Conservation (phyloP, 2,329 filamentous ascomycete species). For the Fusarium musae region DNA sequence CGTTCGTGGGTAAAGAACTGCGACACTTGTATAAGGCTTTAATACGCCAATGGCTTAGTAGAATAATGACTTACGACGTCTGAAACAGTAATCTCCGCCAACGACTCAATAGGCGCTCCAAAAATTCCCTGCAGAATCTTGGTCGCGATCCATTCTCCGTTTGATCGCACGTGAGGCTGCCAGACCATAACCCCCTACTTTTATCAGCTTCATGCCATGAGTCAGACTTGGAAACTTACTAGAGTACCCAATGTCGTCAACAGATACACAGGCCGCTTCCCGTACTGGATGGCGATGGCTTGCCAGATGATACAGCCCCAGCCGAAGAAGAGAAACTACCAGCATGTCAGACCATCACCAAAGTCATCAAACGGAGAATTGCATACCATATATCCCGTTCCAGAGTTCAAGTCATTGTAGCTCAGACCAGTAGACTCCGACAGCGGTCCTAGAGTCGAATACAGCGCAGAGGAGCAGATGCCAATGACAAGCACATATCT, state of each 20-base stretch:
- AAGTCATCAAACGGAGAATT: accelerated
- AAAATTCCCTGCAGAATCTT: neutral
- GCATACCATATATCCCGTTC: neutral
- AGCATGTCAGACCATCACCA: neutral
- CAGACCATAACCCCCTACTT: neutral
- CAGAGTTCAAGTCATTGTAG: neutral
- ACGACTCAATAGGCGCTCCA: neutral
- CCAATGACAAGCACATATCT: neutral
- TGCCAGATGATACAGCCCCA: neutral
- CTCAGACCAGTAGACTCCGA: neutral
- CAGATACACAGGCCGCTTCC: accelerated
- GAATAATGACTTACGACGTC: neutral
- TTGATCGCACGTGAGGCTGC: neutral
- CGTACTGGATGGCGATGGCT: neutral
- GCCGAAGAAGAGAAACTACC: neutral
- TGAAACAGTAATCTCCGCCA: neutral
- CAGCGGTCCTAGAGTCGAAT: neutral
- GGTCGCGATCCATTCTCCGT: neutral
- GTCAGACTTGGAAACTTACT: accelerated
- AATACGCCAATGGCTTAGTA: accelerated
- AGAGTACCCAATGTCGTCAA: neutral
- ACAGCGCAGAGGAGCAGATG: neutral
- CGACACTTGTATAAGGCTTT: accelerated
- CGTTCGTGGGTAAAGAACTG: neutral
- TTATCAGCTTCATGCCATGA: accelerated